Evolutionary conservation across 1,139 yeast genomes (phyloP), one percentile per base, ranked within the genome.

Genomic region (Zygosaccharomyces pseudobailii): DNA sequence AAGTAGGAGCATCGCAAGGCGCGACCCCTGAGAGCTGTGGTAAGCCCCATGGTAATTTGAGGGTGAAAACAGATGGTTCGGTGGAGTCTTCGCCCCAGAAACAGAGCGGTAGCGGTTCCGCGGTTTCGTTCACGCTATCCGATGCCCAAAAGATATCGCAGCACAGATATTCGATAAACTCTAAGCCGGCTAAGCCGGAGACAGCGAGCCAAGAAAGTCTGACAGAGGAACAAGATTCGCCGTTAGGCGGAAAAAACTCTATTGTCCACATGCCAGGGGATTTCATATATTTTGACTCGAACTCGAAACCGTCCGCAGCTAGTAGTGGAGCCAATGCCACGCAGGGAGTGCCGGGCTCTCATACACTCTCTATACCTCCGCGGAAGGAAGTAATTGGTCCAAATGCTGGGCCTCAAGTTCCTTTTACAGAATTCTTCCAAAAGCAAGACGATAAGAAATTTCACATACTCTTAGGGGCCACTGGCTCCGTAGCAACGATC

Each of bases 401-500:
- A 3, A 86, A 85, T 2, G 76, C 73, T 3, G 87, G 83, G 0
- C 86, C 88, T 1, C 80, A 83, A 28, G 83, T 83, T 1, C 90
- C 90, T 19, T 85, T 85, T 60, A 84, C 84, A 40, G 82, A 84
- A 56, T 84, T 79, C 61, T 71, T 85, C 48, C 75, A 79, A 44
- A 81, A 80, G 57, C 82, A 82, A 58, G 92, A 85, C 61, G 94
- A 85, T 62, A 82, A 82, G 34, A 89, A 89, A 62, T 75, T 87
- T 48, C 97, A 92, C 66, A 83, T 92, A 36, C 72, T 92, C 47
- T 72, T 92, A 37, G 97, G 95, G 19, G 95, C 95, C 31, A 88
- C 97, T 1, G 99, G 98, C 0, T 86, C 96, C 1, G 97, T 92
- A 5, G 98, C 98, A 5, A 87, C 97, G 3, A 88, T 90, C 51